Evolutionary conservation across 179 eudicot species (phyloP).

Genomic region (Spinacia oleracea): DNA sequence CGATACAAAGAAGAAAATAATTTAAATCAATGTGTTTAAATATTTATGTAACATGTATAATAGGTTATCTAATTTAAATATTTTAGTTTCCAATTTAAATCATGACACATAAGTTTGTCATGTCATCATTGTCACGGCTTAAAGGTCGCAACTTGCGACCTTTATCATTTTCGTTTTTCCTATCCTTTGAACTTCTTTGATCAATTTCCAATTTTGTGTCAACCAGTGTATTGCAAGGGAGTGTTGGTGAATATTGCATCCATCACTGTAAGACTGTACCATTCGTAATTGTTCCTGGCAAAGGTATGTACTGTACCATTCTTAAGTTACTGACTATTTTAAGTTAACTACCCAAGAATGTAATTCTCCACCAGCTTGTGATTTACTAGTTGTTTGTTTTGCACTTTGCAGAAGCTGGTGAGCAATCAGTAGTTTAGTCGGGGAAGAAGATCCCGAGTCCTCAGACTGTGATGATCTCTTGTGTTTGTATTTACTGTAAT

Average conservation of each 20-base stretch:
- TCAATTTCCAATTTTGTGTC: constrained; percentile 15
- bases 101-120: too few species aligned
- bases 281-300: constrained; percentile 80
- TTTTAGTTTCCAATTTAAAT: too few species aligned
- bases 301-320: constrained; percentile 73
- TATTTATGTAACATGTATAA: too few species aligned
- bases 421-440: constrained; percentile 54
- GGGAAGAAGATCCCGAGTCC: constrained; percentile 21
- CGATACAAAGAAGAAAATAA: too few species aligned
- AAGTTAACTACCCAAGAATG: neutral
- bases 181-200: constrained; percentile 2
- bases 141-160: too few species aligned
- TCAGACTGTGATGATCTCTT: neutral
- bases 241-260: constrained; percentile 85
- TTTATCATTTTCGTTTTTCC: too few species aligned
- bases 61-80: too few species aligned
- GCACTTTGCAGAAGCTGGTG: constrained; percentile 65
- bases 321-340: neutral
- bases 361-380: constrained; percentile 5
- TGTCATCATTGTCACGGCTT: too few species aligned
- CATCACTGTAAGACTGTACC: constrained; percentile 89
- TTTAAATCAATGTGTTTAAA: too few species aligned
- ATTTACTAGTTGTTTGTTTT: constrained; percentile 14
- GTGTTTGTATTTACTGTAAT: neutral
- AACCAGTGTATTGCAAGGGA: constrained; percentile 82